Evolutionary conservation across 1,284 basidiomycete species (phyloP), one percentile per base, ranked within the genome.

Genomic region (Neonothopanus nambi): DNA sequence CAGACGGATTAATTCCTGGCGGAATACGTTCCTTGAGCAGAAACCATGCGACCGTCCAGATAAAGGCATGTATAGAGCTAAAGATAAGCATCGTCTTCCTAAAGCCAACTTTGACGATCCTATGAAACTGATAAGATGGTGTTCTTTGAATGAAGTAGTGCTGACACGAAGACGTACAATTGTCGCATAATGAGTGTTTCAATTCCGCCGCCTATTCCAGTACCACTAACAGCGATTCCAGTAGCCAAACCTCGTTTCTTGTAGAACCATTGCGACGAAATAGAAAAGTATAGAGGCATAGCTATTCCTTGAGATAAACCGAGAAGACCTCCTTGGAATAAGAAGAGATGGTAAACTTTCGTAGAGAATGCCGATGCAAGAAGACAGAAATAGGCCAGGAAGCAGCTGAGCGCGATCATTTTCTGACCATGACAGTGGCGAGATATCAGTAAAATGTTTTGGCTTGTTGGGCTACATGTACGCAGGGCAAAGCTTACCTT

Each of bases 211-310:
- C 64, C 64, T 20, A 64, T 57, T 3, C 64, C 63, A 18, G 62
- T 57, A 23, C 64, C 64, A 13, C 57, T 53, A 30, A 65, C 60
- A 20, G 64, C 64, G 28, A 65, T 59, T 7, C 64, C 64, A 8
- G 64, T 63, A 15, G 64, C 62, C 18, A 65, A 48, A 1, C 62
- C 64, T 21, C 64, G 59, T 20, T 35, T 50, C 37, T 55, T 56
- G n/a, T 54, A 53, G 41, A 65, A 65, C 64, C 64, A 65, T 24
- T 64, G 64, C 5, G 64, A 62, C 3, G 62, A 59, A 11, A 65
- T 52, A 3, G 64, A 60, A 57, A 64, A 61, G 49, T 64, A 65
- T 6, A 65, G 51, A 8, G 64, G 64, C 63, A 65, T 63, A 2
- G 60, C 53, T 6, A 65, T 60, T 1, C 64, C 64, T 17, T 58